phyloP scores from a whole-genome alignment of 331 rosid species.

The Arachis monticola region DNA sequence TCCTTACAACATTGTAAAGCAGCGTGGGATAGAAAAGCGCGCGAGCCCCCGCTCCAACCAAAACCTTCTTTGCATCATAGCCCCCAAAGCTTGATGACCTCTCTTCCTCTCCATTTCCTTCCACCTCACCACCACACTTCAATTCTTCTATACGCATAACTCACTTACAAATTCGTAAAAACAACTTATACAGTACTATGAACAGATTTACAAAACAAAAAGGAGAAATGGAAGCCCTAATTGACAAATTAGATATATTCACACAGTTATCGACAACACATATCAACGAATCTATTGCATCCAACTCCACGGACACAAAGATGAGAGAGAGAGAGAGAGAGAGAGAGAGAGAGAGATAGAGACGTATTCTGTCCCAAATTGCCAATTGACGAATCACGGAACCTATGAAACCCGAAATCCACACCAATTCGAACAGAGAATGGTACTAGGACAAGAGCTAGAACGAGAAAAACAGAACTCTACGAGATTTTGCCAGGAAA shows the following conservation, averaged over 20 bases:
- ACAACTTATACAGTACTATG: slow-evolving; percentile 36
- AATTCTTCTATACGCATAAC: slow-evolving; percentile 93
- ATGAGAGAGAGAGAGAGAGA: neutral
- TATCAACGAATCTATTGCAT: slow-evolving; percentile 9
- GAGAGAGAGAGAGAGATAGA: neutral
- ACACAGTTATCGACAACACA: slow-evolving; percentile 22
- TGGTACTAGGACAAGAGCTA: slow-evolving; percentile 27
- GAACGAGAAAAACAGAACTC: slow-evolving; percentile 11
- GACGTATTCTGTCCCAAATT: slow-evolving; percentile 16
- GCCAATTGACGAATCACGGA: slow-evolving; percentile 26
- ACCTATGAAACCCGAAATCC: slow-evolving; percentile 34
- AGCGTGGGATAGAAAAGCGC: slow-evolving; percentile 94
- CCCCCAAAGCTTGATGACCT: slow-evolving; percentile 35
- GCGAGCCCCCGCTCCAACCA: slow-evolving; percentile 97
- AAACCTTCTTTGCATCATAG: slow-evolving; percentile 63
- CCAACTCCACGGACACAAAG: neutral
- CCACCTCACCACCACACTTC: slow-evolving; percentile 48
- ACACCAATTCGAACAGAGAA: slow-evolving; percentile 32
- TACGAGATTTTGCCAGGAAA: slow-evolving; percentile 30
- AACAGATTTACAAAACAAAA: slow-evolving; percentile 12
- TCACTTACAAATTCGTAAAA: slow-evolving; percentile 42
- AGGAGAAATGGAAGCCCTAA: slow-evolving; percentile 19
- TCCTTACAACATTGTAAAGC: slow-evolving; percentile 88
- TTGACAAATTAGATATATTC: slow-evolving; percentile 33
- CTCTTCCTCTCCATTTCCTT: slow-evolving; percentile 50